These are phyloP conservation scores for Plasmodium fragile DNA, from an alignment of 169 alveolate species.

Conservation along the genomic window DNA sequence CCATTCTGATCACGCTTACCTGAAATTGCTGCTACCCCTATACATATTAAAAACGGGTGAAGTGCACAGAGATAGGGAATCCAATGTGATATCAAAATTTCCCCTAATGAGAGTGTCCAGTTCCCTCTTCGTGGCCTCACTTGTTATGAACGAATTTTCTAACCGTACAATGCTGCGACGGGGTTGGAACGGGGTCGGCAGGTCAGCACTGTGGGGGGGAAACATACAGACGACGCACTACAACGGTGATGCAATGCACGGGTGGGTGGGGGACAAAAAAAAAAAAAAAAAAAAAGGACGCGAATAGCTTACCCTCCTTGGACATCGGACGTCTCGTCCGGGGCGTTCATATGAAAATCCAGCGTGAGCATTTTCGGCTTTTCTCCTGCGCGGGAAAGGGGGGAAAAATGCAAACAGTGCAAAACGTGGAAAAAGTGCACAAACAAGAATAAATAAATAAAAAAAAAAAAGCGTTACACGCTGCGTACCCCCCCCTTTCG, in stretches of 20 bases:
- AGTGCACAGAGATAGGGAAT: conserved; percentile 27
- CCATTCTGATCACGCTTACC: background rate
- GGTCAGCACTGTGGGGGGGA: background rate
- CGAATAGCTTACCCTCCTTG: background rate
- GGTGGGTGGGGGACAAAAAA: too few species aligned
- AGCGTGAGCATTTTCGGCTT: conserved; percentile 1
- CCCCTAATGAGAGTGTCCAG: conserved; percentile 34
- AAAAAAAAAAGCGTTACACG: too few species aligned
- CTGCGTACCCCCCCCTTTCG: background rate
- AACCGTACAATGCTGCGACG: conserved; percentile 27
- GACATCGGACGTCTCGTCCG: background rate
- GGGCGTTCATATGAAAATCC: background rate
- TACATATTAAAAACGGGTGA: conserved; percentile 23
- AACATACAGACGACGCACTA: too few species aligned
- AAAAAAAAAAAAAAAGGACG: background rate
- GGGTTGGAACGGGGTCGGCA: background rate
- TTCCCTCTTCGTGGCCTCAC: conserved; percentile 30
- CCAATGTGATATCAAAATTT: conserved; percentile 32
- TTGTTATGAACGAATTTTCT: conserved; percentile 22
- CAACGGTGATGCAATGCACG: background rate
- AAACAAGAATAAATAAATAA: too few species aligned
- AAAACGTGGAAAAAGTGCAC: background rate
- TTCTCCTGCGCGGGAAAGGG: background rate
- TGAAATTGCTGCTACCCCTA: conserved; percentile 12
- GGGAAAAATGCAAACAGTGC: background rate